A percentile compares a stretch with the other conserved stretches of the same genome.
These are phyloP conservation scores for Botrytis pseudocinerea DNA, from an alignment of 2,329 filamentous ascomycete species.

Conservation along the genomic window DNA sequence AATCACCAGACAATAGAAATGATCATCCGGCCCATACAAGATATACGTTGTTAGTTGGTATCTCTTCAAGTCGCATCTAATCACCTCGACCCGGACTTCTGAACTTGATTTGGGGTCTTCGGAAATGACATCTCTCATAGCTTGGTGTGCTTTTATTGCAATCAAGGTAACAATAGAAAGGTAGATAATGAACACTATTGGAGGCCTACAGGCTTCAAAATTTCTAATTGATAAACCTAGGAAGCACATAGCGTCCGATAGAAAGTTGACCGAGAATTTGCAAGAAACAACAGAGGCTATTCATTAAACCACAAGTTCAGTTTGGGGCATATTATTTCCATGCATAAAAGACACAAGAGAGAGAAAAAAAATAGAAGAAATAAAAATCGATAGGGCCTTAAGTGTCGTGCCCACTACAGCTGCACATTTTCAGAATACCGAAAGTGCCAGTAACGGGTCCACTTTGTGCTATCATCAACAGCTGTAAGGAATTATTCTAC, in stretches of 20 bases:
- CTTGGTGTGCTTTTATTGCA: not conserved
- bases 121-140: not conserved
- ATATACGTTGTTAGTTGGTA: not conserved
- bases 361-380: not conserved
- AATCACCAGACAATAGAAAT: not conserved
- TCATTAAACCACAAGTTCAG: not conserved
- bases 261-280: not conserved
- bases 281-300: not conserved
- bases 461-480: constrained; percentile 5
- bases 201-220: not conserved
- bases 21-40: not conserved
- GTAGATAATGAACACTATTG: not conserved
- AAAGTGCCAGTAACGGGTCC: not conserved
- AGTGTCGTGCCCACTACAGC: not conserved
- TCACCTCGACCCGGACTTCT: not conserved
- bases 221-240: not conserved
- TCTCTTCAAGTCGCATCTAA: not conserved
- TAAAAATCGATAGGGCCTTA: not conserved
- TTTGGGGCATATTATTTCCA: not conserved
- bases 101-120: not conserved
- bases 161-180: not conserved
- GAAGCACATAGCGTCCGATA: not conserved
- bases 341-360: not conserved
- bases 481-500: constrained; percentile 11
- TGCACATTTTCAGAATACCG: not conserved